phyloP scores from a whole-genome alignment of 106 monocot genomes.

The Ottelia alismoides region DNA sequence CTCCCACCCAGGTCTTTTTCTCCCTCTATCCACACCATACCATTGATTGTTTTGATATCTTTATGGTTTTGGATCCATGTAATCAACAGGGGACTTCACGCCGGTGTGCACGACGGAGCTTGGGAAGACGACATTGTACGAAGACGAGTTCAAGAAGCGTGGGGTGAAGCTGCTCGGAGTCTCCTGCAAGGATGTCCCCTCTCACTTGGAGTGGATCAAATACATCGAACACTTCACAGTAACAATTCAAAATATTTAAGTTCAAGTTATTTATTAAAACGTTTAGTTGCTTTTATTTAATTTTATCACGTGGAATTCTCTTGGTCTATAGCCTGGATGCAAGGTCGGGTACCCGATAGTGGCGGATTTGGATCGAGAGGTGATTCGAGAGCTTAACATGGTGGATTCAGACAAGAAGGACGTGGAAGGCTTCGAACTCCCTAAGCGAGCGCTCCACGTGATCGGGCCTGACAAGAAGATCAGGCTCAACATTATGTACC shows the following conservation, averaged over 20 bases:
- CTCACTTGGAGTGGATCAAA: slow-evolving; percentile 62
- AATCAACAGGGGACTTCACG: slow-evolving; percentile 82
- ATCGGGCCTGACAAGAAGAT: slow-evolving; percentile 19
- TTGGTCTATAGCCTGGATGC: slow-evolving; percentile 29
- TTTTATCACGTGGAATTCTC: too few species aligned
- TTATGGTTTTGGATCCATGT: too few species aligned
- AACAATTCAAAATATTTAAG: too few species aligned
- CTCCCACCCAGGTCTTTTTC: slow-evolving; percentile 88
- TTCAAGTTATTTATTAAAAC: too few species aligned
- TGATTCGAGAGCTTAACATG: slow-evolving; percentile 69
- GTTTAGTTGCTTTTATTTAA: too few species aligned
- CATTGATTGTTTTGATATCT: too few species aligned
- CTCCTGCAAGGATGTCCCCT: slow-evolving; percentile 53
- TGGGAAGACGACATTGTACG: slow-evolving; percentile 46
- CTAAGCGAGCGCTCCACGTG: slow-evolving; percentile 25
- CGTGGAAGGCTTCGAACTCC: slow-evolving; percentile 21
- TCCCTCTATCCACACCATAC: too few species aligned
- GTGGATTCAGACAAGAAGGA: slow-evolving; percentile 63
- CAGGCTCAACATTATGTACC: slow-evolving; percentile 20
- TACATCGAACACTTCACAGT: slow-evolving; percentile 69
- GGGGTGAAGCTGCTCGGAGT: slow-evolving; percentile 74
- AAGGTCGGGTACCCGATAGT: slow-evolving; percentile 50
- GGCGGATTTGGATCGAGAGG: slow-evolving; percentile 41
- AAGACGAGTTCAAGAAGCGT: slow-evolving; percentile 48
- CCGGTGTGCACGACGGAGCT: slow-evolving; percentile 85